These are phyloP conservation scores for Withania somnifera DNA, from an alignment of 305 asterid species.

Conservation along the genomic window DNA sequence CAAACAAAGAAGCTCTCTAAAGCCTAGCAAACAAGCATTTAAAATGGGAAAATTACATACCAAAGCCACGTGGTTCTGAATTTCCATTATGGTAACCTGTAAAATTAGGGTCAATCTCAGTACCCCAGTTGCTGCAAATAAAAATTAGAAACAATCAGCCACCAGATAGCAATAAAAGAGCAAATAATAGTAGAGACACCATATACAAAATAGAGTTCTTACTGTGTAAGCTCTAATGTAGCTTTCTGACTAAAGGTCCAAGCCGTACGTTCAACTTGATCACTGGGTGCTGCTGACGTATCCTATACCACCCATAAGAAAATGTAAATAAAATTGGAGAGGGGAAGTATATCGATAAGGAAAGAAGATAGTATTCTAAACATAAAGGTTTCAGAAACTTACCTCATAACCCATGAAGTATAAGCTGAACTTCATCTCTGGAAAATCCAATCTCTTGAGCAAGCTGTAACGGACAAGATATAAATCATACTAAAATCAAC, in stretches of 20 bases:
- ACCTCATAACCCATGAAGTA: conserved; percentile 91
- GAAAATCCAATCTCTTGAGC: conserved; percentile 81
- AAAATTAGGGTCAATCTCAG: conserved; percentile 77
- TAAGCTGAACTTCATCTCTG: conserved; percentile 61
- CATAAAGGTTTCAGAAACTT: background rate
- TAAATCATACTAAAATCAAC: background rate
- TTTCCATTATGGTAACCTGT: conserved; percentile 87
- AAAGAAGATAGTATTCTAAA: conserved; percentile 1
- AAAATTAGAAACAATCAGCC: background rate
- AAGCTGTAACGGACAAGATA: conserved; percentile 30
- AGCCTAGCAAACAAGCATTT: background rate
- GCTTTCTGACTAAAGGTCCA: conserved; percentile 88
- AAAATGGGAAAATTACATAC: conserved; percentile 25
- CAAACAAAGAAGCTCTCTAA: background rate
- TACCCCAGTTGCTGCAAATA: conserved; percentile 79
- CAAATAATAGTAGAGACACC: background rate
- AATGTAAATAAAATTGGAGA: background rate
- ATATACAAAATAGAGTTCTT: conserved; percentile 14
- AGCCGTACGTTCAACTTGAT: conserved; percentile 55
- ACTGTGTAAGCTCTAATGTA: conserved; percentile 83
- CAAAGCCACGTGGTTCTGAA: conserved; percentile 91
- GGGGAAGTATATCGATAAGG: background rate
- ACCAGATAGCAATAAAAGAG: background rate
- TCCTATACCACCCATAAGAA: conserved; percentile 34
- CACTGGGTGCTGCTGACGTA: conserved; percentile 58